phyloP scores from a whole-genome alignment of 495 filamentous ascomycete species.

The Aspergillus hancockii region DNA sequence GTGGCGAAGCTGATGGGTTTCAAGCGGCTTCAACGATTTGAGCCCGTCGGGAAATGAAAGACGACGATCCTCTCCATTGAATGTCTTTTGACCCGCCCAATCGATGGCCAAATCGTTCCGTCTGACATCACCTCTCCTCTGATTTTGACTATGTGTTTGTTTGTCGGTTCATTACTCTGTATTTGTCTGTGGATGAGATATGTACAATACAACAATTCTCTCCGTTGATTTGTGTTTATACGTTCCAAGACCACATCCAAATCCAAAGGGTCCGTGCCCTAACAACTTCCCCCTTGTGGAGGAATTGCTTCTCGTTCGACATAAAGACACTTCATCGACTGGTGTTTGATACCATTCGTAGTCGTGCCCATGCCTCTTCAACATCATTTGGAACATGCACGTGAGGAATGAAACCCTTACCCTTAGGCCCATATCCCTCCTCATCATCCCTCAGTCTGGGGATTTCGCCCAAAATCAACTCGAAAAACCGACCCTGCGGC shows the following conservation, averaged over 20 bases:
- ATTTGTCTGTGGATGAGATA: no score
- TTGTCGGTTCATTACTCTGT: no score
- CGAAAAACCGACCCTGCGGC: conserved; percentile 28
- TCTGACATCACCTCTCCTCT: no score
- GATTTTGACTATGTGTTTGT: no score
- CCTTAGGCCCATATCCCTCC: conserved; percentile 36
- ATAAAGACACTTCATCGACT: neutral
- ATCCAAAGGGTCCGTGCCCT: neutral
- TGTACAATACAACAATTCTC: no score
- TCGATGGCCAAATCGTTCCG: no score
- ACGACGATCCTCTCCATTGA: no score
- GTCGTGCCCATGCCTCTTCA: conserved; percentile 26
- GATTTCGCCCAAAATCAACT: conserved; percentile 34
- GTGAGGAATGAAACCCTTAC: conserved; percentile 38
- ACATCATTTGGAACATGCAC: conserved; percentile 33
- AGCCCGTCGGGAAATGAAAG: no score
- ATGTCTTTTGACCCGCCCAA: no score
- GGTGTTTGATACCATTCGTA: neutral
- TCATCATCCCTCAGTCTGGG: conserved; percentile 37
- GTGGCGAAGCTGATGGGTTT: neutral
- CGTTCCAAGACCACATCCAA: no score
- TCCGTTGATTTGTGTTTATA: no score
- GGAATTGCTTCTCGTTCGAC: neutral
- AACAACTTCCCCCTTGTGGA: neutral
- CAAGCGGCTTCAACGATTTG: neutral